These are phyloP conservation scores for Diaporthe caulivora DNA, from an alignment of 2,329 filamentous ascomycete genomes.

Conservation along the genomic window DNA sequence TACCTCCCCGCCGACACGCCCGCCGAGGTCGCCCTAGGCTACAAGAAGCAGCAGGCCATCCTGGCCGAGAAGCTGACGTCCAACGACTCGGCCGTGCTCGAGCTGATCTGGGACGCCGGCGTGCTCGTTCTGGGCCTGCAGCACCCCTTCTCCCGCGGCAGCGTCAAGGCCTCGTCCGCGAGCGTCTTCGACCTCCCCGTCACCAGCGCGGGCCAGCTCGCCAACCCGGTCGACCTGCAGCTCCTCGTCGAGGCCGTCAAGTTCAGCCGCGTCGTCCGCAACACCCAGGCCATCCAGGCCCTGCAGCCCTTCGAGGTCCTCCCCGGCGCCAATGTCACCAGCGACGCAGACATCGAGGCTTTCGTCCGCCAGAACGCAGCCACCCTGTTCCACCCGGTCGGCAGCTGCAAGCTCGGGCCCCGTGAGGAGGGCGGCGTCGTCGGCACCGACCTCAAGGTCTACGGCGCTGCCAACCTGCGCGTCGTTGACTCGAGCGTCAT, in stretches of 20 bases:
- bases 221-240: slow-evolving; percentile 65
- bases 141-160: slow-evolving; percentile 64
- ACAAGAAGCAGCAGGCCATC: slow-evolving; percentile 45
- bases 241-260: slow-evolving; percentile 55
- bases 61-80: slow-evolving; percentile 41
- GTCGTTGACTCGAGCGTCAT: slow-evolving; percentile 60
- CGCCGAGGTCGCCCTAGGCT: slow-evolving; percentile 44
- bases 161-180: slow-evolving; percentile 62
- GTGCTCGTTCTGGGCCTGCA: slow-evolving; percentile 41
- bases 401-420: slow-evolving; percentile 60
- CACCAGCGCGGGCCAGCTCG: slow-evolving; percentile 57
- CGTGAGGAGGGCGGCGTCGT: slow-evolving; percentile 59
- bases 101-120: slow-evolving; percentile 40
- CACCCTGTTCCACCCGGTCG: slow-evolving; percentile 54
- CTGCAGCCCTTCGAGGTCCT: slow-evolving; percentile 52
- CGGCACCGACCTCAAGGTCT: slow-evolving; percentile 55
- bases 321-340: slow-evolving; percentile 51
- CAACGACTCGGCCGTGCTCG: slow-evolving; percentile 45
- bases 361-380: slow-evolving; percentile 42
- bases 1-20: slow-evolving; percentile 40
- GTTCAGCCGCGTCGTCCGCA: slow-evolving; percentile 49
- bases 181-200: slow-evolving; percentile 52
- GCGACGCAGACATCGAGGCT: slow-evolving; percentile 44
- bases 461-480: slow-evolving; percentile 57
- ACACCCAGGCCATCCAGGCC: slow-evolving; percentile 49